Conservation (phyloP, 2,329 filamentous ascomycete genomes). For the Paecilomyces formosus region DNA sequence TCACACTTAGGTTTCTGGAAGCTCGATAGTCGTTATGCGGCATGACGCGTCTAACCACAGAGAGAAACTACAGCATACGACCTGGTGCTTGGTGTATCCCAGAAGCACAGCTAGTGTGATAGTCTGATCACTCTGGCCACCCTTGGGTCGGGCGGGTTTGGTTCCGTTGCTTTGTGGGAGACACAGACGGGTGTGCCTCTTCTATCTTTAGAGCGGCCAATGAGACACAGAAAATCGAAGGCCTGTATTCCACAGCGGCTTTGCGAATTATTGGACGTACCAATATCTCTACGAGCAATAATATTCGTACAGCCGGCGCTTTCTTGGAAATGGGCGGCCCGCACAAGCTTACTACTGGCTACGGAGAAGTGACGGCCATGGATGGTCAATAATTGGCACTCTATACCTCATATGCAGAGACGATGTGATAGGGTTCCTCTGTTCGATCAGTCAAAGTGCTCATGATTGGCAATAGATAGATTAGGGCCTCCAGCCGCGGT, state of each 20-base stretch:
- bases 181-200: slow-evolving; percentile 1
- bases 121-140: neutral
- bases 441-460: neutral
- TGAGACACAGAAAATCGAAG: slow-evolving; percentile 4
- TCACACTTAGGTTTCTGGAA: neutral
- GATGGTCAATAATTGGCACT: neutral
- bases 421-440: neutral
- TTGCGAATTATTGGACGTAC: neutral
- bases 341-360: neutral
- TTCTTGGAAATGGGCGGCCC: neutral
- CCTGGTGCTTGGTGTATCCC: neutral
- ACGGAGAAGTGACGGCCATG: neutral
- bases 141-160: slow-evolving; percentile 3
- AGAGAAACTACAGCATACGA: neutral
- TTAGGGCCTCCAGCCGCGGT: neutral
- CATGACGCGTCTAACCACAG: neutral
- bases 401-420: neutral
- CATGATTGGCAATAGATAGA: neutral
- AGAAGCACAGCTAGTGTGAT: neutral
- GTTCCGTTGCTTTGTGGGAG: neutral
- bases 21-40: neutral
- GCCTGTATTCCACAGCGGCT: slow-evolving; percentile 2
- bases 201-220: slow-evolving; percentile 19
- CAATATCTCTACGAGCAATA: neutral
- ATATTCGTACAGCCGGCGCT: neutral